Percentiles rank a stretch among this genome's conserved stretches.
Conservation (phyloP, 139 green algal genomes). For the Dunaliella primolecta region DNA sequence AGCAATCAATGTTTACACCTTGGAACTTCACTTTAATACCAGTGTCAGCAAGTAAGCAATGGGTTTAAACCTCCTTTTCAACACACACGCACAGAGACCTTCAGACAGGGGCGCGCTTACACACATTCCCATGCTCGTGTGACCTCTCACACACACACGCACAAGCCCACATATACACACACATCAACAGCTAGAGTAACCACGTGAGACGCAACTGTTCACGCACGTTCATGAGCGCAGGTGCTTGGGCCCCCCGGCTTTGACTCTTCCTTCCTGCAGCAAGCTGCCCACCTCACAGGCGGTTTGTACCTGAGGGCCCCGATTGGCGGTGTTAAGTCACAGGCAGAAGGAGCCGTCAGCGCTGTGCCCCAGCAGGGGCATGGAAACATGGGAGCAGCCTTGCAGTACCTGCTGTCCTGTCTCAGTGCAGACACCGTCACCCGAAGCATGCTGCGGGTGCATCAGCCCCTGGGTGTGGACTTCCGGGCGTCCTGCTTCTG, state of each 20-base stretch:
- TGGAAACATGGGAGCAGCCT: background rate
- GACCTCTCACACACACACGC: conserved; percentile 11
- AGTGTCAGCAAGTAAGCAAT: too few species aligned
- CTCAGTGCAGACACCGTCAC: conserved; percentile 45
- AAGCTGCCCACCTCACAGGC: conserved; percentile 62
- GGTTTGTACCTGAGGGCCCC: conserved; percentile 46
- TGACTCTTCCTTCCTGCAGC: conserved; percentile 52
- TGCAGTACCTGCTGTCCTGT: conserved; percentile 15
- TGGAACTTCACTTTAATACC: too few species aligned
- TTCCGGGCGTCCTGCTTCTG: conserved; percentile 84
- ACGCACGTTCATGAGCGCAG: too few species aligned
- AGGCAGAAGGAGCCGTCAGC: background rate
- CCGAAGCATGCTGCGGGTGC: conserved; percentile 42
- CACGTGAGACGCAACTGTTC: too few species aligned
- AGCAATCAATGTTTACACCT: too few species aligned
- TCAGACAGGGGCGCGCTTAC: too few species aligned
- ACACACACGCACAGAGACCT: background rate
- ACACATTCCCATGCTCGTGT: too few species aligned
- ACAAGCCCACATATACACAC: background rate
- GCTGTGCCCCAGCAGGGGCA: background rate
- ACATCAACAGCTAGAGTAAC: background rate
- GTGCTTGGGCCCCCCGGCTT: too few species aligned
- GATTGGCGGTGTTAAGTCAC: background rate
- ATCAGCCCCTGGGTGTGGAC: conserved; percentile 55
- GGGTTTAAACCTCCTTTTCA: too few species aligned